phyloP scores from a whole-genome alignment of 345 rosid genomes.

The Luvunga scandens region DNA sequence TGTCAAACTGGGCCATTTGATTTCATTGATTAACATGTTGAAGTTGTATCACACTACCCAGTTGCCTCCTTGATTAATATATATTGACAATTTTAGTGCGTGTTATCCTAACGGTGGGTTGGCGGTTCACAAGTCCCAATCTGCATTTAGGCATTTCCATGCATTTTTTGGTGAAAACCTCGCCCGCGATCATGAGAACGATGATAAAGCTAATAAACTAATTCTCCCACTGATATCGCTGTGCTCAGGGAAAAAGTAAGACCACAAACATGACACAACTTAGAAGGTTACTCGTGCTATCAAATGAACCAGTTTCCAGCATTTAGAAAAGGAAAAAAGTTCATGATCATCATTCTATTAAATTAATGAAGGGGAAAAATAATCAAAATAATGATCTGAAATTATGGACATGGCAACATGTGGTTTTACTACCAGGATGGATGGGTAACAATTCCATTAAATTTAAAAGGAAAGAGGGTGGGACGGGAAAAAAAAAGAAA shows the following conservation, averaged over 20 bases:
- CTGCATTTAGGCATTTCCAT: background rate
- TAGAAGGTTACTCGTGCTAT: no score
- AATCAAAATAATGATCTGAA: background rate
- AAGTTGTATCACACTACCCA: background rate
- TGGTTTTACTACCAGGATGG: background rate
- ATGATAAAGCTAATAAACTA: no score
- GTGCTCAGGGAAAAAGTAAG: no score
- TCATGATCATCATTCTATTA: no score
- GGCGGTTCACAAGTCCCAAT: conserved; percentile 8
- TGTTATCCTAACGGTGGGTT: background rate
- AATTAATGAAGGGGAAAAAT: background rate
- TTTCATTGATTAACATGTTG: no score
- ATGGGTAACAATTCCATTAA: background rate
- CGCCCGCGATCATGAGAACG: background rate
- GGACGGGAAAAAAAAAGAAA: background rate
- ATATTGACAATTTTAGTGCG: background rate
- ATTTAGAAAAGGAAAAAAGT: no score
- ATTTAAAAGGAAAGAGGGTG: background rate
- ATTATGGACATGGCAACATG: background rate
- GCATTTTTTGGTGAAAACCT: background rate
- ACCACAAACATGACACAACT: no score
- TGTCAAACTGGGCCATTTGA: no score
- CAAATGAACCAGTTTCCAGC: no score
- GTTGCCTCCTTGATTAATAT: background rate
- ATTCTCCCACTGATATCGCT: no score